Conservation (phyloP, 140 eudicot genomes). For the Artemisia princeps region DNA sequence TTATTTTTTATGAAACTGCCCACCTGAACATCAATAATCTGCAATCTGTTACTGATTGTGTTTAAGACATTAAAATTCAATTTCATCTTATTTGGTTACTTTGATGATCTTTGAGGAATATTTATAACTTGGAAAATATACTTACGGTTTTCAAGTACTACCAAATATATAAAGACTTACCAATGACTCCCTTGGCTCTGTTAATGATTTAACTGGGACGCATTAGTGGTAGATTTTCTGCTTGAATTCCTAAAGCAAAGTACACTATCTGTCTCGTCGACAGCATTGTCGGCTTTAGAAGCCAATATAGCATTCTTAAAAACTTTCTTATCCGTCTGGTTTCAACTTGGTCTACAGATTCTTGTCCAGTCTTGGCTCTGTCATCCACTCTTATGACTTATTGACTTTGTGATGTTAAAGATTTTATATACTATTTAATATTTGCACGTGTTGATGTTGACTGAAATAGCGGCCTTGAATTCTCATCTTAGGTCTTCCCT, state of each 20-base stretch:
- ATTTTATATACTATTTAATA: neutral
- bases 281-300: neutral
- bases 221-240: neutral
- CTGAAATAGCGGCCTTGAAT: slow-evolving; percentile 8
- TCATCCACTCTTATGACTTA: neutral
- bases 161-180: neutral
- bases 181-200: neutral
- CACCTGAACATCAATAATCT: neutral
- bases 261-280: neutral
- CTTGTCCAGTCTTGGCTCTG: neutral
- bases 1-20: neutral
- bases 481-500: slow-evolving; percentile 56
- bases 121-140: neutral
- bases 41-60: neutral
- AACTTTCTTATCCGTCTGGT: neutral
- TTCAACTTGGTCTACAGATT: neutral
- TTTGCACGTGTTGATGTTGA: slow-evolving; percentile 8
- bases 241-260: neutral
- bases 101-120: neutral
- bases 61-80: neutral
- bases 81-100: neutral
- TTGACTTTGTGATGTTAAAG: neutral
- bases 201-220: neutral
- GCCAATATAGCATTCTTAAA: neutral
- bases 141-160: neutral